Evolutionary conservation across 1,284 basidiomycete genomes (phyloP).

Genomic region (Cryptococcus sp.): DNA sequence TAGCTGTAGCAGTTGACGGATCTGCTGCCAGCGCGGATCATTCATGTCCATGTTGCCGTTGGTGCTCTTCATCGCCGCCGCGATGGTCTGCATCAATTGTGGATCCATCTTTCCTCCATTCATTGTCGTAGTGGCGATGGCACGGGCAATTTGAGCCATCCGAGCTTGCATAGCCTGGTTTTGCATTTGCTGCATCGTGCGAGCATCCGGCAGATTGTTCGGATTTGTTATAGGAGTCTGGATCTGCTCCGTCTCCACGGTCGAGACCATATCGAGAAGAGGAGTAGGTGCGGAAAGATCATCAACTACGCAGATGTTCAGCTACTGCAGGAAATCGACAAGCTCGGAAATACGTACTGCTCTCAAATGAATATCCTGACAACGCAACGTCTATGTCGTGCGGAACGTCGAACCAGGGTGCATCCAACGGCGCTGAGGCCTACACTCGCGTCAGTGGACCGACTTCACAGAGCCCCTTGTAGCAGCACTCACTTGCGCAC

Average conservation of each 20-base stretch:
- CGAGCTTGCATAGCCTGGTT: slow-evolving; percentile 21
- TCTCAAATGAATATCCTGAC: slow-evolving; percentile 21
- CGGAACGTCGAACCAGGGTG: slow-evolving; percentile 30
- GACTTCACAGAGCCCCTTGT: background rate
- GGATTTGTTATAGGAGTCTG: slow-evolving; percentile 14
- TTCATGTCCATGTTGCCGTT: slow-evolving; percentile 17
- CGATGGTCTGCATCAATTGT: slow-evolving; percentile 19
- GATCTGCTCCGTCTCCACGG: slow-evolving; percentile 13
- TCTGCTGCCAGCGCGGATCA: slow-evolving; percentile 24
- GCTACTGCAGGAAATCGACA: background rate
- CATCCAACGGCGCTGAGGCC: slow-evolving; percentile 13
- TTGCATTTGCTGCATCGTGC: slow-evolving; percentile 14
- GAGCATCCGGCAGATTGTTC: background rate
- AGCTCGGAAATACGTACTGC: slow-evolving; percentile 9
- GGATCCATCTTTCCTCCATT: slow-evolving; percentile 15
- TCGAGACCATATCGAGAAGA: slow-evolving; percentile 16
- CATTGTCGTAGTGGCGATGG: slow-evolving; percentile 1
- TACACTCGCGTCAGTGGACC: slow-evolving; percentile 1
- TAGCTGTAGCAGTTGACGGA: slow-evolving; percentile 21
- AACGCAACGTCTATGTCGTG: slow-evolving; percentile 16
- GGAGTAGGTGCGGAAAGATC: background rate
- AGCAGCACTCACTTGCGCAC: slow-evolving; percentile 16
- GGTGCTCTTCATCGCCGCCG: slow-evolving; percentile 15
- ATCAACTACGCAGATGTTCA: background rate
- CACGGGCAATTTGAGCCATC: slow-evolving; percentile 16